Conservation (phyloP, 2,329 filamentous ascomycete genomes). For the Daldinia sp. region DNA sequence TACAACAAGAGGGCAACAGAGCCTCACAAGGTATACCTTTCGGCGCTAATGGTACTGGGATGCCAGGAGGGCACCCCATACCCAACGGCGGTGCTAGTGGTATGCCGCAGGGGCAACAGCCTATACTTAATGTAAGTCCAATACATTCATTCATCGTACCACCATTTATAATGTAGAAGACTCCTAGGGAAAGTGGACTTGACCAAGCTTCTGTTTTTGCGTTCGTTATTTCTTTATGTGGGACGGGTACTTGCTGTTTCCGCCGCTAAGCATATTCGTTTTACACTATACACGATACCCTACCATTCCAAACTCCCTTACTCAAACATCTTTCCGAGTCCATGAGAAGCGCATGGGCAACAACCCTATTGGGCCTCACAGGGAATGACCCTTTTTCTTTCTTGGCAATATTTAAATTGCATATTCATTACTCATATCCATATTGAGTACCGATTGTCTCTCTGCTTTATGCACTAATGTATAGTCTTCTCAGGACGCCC, state of each 20-base stretch:
- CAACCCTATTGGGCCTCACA: neutral
- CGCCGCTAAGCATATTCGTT: conserved; percentile 15
- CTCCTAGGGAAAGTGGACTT: neutral
- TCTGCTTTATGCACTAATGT: conserved; percentile 45
- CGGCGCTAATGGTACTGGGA: conserved; percentile 64
- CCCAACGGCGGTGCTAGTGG: conserved; percentile 64
- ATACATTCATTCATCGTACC: conserved; percentile 12
- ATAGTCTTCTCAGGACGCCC: conserved; percentile 67
- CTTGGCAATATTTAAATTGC: conserved; percentile 1
- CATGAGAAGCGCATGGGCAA: conserved; percentile 2
- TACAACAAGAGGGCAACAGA: conserved; percentile 69
- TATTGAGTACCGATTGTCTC: conserved; percentile 9
- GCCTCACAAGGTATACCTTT: conserved; percentile 73
- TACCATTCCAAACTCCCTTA: neutral
- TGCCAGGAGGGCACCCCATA: conserved; percentile 54
- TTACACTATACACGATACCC: conserved; percentile 8
- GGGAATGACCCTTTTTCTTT: neutral
- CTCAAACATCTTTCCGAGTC: neutral
- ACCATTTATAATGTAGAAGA: conserved; percentile 1
- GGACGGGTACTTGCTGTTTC: conserved; percentile 19
- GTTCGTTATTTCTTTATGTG: conserved; percentile 12
- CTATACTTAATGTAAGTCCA: conserved; percentile 77
- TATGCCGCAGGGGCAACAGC: conserved; percentile 83
- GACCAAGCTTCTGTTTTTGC: conserved; percentile 5
- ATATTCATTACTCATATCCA: neutral